These are phyloP conservation scores for Ilyonectria robusta DNA, from an alignment of 2,329 filamentous ascomycete species.

Conservation along the genomic window DNA sequence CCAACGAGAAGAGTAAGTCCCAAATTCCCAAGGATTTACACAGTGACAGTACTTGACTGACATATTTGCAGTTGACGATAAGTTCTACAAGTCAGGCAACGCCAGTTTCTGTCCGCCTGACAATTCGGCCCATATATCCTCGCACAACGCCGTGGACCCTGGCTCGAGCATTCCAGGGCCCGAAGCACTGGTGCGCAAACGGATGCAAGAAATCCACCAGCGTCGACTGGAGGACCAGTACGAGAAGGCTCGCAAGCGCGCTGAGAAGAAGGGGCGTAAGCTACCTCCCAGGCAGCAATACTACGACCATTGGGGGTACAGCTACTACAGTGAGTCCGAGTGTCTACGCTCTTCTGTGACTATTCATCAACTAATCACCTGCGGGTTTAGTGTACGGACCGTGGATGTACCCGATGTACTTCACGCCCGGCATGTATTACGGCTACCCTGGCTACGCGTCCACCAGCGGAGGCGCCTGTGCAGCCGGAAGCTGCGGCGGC, in stretches of 20 bases:
- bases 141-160: slow-evolving; percentile 75
- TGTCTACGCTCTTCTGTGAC: neutral
- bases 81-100: slow-evolving; percentile 63
- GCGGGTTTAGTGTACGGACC: slow-evolving; percentile 59
- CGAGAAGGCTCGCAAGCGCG: slow-evolving; percentile 64
- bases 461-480: slow-evolving; percentile 54
- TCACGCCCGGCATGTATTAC: slow-evolving; percentile 62
- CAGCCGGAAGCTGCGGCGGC: slow-evolving; percentile 64
- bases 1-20: slow-evolving; percentile 58
- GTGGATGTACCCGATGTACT: slow-evolving; percentile 59
- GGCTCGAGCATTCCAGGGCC: slow-evolving; percentile 4
- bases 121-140: slow-evolving; percentile 78
- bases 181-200: slow-evolving; percentile 27
- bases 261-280: slow-evolving; percentile 63
- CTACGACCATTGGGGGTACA: slow-evolving; percentile 68
- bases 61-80: slow-evolving; percentile 48
- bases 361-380: neutral
- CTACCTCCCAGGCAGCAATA: slow-evolving; percentile 65
- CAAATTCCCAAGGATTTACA: neutral
- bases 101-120: slow-evolving; percentile 66
- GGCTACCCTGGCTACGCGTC: slow-evolving; percentile 56
- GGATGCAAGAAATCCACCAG: slow-evolving; percentile 37
- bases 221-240: slow-evolving; percentile 69
- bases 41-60: slow-evolving; percentile 10
- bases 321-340: slow-evolving; percentile 56